phyloP scores from a whole-genome alignment of 2,329 filamentous ascomycete species.

The Arthrobotrys megalospora region DNA sequence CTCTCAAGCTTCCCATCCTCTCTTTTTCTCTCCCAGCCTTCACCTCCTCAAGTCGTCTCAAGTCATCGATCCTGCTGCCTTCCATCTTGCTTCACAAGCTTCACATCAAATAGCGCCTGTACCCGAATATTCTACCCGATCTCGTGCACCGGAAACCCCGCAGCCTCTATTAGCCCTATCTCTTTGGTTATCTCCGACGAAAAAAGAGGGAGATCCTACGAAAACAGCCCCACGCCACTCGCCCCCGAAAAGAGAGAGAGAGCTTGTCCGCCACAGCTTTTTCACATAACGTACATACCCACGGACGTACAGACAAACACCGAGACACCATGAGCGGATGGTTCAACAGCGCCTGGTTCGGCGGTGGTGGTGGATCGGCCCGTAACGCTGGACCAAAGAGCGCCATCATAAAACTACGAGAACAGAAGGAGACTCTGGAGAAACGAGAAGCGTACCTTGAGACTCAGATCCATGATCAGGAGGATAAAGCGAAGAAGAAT shows the following conservation, averaged over 20 bases:
- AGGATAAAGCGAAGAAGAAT: slow-evolving; percentile 88
- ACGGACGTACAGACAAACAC: not conserved
- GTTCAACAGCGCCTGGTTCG: slow-evolving; percentile 73
- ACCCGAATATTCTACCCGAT: slow-evolving; percentile 10
- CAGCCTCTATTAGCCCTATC: not conserved
- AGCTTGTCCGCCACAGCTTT: not conserved
- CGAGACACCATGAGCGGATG: slow-evolving; percentile 47
- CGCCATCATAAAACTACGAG: slow-evolving; percentile 88
- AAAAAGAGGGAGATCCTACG: slow-evolving; percentile 18
- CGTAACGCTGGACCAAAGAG: slow-evolving; percentile 97
- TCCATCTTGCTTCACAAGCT: not conserved
- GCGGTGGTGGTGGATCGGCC: slow-evolving; percentile 80
- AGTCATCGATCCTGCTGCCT: slow-evolving; percentile 4
- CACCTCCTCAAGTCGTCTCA: not conserved
- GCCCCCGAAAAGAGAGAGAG: slow-evolving; percentile 14
- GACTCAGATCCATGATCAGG: slow-evolving; percentile 93
- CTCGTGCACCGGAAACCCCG: slow-evolving; percentile 5
- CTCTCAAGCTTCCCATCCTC: slow-evolving; percentile 22
- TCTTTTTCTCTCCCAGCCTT: not conserved
- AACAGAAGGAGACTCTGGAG: slow-evolving; percentile 96
- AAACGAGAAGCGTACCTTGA: slow-evolving; percentile 94
- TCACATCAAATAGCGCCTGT: slow-evolving; percentile 1
- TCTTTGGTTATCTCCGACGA: slow-evolving; percentile 12
- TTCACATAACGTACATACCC: not conserved
- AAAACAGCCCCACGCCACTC: slow-evolving; percentile 2